Conservation (phyloP, 768 basidiomycete species). For the Suillus lakei region DNA sequence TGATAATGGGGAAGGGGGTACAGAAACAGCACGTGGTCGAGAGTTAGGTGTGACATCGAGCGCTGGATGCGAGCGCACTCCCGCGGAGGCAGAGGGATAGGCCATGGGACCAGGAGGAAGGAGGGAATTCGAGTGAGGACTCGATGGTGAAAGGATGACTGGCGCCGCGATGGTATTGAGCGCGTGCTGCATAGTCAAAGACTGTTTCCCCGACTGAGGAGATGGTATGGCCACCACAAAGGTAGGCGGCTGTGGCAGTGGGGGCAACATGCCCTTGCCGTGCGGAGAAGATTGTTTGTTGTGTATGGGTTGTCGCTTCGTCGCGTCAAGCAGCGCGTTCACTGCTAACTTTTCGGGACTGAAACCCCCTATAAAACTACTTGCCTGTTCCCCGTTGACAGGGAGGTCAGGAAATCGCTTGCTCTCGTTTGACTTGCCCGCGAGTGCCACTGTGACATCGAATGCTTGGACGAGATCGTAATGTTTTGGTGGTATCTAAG, state of each 20-base stretch:
- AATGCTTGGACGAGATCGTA: slow-evolving; percentile 39
- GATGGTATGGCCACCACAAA: slow-evolving; percentile 40
- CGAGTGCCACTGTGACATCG: slow-evolving; percentile 37
- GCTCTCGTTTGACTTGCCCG: slow-evolving; percentile 19
- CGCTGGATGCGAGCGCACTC: slow-evolving; percentile 17
- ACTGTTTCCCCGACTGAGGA: slow-evolving; percentile 36
- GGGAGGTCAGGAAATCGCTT: slow-evolving; percentile 23
- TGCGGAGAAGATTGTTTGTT: slow-evolving; percentile 14
- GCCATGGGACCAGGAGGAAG: slow-evolving; percentile 15
- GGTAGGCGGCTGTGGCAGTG: slow-evolving; percentile 30
- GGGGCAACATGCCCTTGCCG: slow-evolving; percentile 16
- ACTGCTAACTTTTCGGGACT: slow-evolving; percentile 18
- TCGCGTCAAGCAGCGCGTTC: slow-evolving; percentile 15
- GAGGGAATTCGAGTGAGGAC: slow-evolving; percentile 39
- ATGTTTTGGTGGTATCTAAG: slow-evolving; percentile 17
- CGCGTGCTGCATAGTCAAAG: slow-evolving; percentile 44
- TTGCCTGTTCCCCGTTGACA: not conserved
- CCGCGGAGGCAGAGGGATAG: slow-evolving; percentile 10
- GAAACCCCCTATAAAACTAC: slow-evolving; percentile 58
- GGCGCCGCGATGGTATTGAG: slow-evolving; percentile 21
- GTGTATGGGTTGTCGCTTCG: slow-evolving; percentile 15
- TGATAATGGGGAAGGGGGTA: slow-evolving; percentile 20
- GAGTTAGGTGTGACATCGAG: slow-evolving; percentile 12
- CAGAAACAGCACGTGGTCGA: slow-evolving; percentile 27
- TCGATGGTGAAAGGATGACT: slow-evolving; percentile 24